Evolutionary conservation across 2,329 filamentous ascomycete species (phyloP).

Genomic region (Thielaviopsis ethacetica): DNA sequence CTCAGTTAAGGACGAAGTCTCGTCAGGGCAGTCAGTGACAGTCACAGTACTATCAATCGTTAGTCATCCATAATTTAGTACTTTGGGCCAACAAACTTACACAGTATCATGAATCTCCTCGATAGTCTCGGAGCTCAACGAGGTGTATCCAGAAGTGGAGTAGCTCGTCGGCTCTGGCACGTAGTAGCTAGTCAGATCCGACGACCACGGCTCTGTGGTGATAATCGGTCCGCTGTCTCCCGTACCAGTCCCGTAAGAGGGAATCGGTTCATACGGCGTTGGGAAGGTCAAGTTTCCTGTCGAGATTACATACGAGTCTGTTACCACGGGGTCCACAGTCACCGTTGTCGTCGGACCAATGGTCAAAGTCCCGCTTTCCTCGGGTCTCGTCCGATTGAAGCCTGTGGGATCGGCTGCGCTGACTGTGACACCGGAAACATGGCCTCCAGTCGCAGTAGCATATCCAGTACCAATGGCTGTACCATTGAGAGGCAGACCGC

Average conservation of each 20-base stretch:
- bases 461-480: neutral
- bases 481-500: neutral
- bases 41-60: neutral
- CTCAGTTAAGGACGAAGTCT: neutral
- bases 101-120: neutral
- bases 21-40: conserved; percentile 2
- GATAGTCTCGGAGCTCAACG: neutral
- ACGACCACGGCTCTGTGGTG: neutral
- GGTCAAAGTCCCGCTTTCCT: neutral
- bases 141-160: neutral
- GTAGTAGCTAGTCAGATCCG: neutral
- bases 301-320: neutral
- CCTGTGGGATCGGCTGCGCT: conserved; percentile 1
- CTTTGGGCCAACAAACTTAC: neutral
- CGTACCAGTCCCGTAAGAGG: neutral
- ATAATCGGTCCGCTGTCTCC: neutral
- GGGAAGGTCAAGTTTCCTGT: neutral
- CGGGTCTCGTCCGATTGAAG: conserved; percentile 3
- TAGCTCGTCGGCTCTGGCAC: neutral
- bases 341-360: neutral
- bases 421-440: neutral
- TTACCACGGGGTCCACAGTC: neutral
- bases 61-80: neutral
- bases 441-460: neutral
- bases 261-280: conserved; percentile 1